Percentiles rank a stretch among this genome's conserved stretches.
Conservation (phyloP, 192 early-diverging fungal species). For the Backusella luteola region DNA sequence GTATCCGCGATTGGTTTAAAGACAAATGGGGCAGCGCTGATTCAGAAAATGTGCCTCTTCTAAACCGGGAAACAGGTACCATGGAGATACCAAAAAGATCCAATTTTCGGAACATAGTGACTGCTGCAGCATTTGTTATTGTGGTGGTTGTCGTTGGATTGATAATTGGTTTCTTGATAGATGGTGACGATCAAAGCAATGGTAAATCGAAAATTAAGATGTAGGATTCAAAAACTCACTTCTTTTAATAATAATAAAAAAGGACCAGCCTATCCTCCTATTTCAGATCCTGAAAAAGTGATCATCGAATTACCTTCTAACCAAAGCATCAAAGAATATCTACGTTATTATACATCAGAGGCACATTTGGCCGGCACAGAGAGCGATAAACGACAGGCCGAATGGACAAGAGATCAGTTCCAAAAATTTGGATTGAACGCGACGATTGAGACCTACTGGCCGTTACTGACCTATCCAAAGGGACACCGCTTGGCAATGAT, state of each 20-base stretch:
- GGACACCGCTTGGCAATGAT: slow-evolving; percentile 50
- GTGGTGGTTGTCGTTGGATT: background rate
- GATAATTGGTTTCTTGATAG: background rate
- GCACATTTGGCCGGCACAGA: slow-evolving; percentile 55
- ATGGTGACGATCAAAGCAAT: background rate
- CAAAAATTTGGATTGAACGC: slow-evolving; percentile 52
- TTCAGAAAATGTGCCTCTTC: background rate
- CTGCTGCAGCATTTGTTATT: background rate
- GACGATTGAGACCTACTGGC: slow-evolving; percentile 58
- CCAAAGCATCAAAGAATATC: slow-evolving; percentile 42
- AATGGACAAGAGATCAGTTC: slow-evolving; percentile 55
- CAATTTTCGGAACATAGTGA: background rate
- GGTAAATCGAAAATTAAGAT: background rate
- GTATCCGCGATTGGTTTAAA: slow-evolving; percentile 4
- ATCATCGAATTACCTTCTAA: slow-evolving; percentile 19
- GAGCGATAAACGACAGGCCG: slow-evolving; percentile 48
- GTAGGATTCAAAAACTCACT: background rate
- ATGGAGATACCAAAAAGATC: background rate
- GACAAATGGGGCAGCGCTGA: background rate
- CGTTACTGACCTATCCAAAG: slow-evolving; percentile 57
- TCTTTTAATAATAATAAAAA: background rate
- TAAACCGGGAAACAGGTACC: background rate
- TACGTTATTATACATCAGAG: slow-evolving; percentile 55
- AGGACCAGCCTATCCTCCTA: background rate
- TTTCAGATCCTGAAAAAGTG: slow-evolving; percentile 4